phyloP scores from a whole-genome alignment of 2,329 filamentous ascomycete species.

The Herpotrichia juniperi region DNA sequence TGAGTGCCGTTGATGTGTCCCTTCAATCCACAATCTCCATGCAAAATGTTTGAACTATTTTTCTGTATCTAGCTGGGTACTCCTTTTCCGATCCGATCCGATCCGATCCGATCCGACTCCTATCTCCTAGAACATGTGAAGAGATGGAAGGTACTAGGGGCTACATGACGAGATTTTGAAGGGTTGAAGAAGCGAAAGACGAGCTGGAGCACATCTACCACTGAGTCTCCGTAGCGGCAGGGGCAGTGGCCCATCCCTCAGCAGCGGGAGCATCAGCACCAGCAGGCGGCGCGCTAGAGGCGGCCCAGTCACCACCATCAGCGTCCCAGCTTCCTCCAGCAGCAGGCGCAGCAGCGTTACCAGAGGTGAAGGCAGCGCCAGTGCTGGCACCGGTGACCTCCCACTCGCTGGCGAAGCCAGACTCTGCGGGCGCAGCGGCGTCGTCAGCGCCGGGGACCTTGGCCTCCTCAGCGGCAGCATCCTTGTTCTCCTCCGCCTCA shows the following conservation, averaged over 20 bases:
- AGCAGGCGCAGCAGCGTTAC: slow-evolving; percentile 58
- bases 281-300: slow-evolving; percentile 57
- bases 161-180: slow-evolving; percentile 27
- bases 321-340: slow-evolving; percentile 70
- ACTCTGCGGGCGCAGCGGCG: slow-evolving; percentile 78
- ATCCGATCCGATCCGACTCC: slow-evolving; percentile 32
- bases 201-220: slow-evolving; percentile 49
- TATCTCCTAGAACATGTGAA: slow-evolving; percentile 24
- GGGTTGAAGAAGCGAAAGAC: slow-evolving; percentile 36
- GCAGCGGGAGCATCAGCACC: slow-evolving; percentile 52
- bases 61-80: slow-evolving; percentile 2
- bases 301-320: slow-evolving; percentile 72
- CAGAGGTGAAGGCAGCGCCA: slow-evolving; percentile 71
- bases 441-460: slow-evolving; percentile 87
- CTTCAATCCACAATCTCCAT: slow-evolving; percentile 20
- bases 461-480: slow-evolving; percentile 78
- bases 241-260: slow-evolving; percentile 58
- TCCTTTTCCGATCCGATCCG: slow-evolving; percentile 7
- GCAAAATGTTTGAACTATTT: slow-evolving; percentile 23
- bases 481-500: slow-evolving; percentile 99
- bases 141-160: slow-evolving; percentile 18
- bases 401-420: slow-evolving; percentile 84
- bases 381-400: slow-evolving; percentile 73
- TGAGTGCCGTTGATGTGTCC: slow-evolving; percentile 69
- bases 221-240: slow-evolving; percentile 42